These are phyloP conservation scores for Aspergillus ochraceoroseus DNA, from an alignment of 2,329 filamentous ascomycete genomes.

Conservation along the genomic window DNA sequence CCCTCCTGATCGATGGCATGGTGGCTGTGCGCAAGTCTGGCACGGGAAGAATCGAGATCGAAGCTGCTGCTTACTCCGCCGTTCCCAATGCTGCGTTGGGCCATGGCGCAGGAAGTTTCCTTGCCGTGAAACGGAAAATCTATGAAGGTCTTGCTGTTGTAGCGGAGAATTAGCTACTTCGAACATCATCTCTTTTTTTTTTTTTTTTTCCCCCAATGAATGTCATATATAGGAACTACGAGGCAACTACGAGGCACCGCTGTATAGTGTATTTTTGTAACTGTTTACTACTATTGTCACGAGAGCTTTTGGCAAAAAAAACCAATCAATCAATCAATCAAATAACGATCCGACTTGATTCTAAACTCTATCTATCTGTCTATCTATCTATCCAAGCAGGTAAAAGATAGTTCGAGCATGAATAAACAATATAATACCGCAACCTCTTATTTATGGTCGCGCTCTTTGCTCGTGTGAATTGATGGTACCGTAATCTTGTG, in stretches of 20 bases:
- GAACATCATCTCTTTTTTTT: not conserved
- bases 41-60: conserved; percentile 82
- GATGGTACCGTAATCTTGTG: conserved; percentile 19
- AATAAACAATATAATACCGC: not conserved
- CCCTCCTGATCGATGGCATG: conserved; percentile 77
- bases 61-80: conserved; percentile 61
- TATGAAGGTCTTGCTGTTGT: conserved; percentile 93
- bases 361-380: not conserved
- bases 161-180: conserved; percentile 55
- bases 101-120: conserved; percentile 64
- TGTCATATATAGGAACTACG: too few species aligned
- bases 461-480: too few species aligned
- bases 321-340: too few species aligned
- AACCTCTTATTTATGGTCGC: not conserved
- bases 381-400: not conserved
- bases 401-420: too few species aligned
- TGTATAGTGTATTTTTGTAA: too few species aligned
- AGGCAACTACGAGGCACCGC: too few species aligned
- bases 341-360: too few species aligned
- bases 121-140: conserved; percentile 82
- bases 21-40: conserved; percentile 86
- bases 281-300: too few species aligned
- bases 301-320: too few species aligned
- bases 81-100: conserved; percentile 40
- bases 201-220: not conserved